Base-by-base conservation (phyloP, 352 stramenopile species). In the Phytophthora pisi region DNA sequence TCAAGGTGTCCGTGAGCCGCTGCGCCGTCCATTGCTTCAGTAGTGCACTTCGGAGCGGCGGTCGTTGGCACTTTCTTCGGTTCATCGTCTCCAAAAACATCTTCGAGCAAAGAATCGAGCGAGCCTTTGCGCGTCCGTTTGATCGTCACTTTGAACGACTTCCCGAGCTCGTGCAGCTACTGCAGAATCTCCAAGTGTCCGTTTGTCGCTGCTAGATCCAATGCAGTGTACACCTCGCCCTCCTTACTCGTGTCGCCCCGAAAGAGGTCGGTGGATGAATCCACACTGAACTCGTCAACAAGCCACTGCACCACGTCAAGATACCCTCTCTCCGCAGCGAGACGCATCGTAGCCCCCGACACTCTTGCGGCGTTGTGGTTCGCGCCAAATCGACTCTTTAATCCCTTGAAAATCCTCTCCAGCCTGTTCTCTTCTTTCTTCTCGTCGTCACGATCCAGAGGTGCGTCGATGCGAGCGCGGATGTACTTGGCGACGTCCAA, bases 401-500 rank as follows among this genome's bases (percentile, higher is more conserved):
- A 16, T 7, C 13, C 40, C 36, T 42, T n/a, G 11, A 42, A 42
- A n/a, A 8, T 42, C 13, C 18, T 46, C 40, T 9, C 40, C 40
- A 46, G 40, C 40, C 16, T 15, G 16, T 46, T 46, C 13, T 28
- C 42, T 9, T 63, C 55, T 42, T 24, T 55, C 51, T 10, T n/a
- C 42, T 43, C 8, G 36, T 68, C 51, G 15, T 40, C 40, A 2
- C 36, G 4, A 9, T 56, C 47, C 2, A 43, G n/a, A 10, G 62
- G 55, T 56, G 36, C 11, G 18, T 65, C 49, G 9, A 59, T 26
- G 9, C 40, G 42, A 16, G 63, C 40, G 7, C 15, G 50, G 13
- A 70, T 43, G 30, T 20, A 66, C 26, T 70, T 61, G 16, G 63
- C 63, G 36, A 70, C 49, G 16, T 70, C 55, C n/a, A 70, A 26